Conservation (phyloP, 257 asterid genomes). For the Anisodus tanguticus region DNA sequence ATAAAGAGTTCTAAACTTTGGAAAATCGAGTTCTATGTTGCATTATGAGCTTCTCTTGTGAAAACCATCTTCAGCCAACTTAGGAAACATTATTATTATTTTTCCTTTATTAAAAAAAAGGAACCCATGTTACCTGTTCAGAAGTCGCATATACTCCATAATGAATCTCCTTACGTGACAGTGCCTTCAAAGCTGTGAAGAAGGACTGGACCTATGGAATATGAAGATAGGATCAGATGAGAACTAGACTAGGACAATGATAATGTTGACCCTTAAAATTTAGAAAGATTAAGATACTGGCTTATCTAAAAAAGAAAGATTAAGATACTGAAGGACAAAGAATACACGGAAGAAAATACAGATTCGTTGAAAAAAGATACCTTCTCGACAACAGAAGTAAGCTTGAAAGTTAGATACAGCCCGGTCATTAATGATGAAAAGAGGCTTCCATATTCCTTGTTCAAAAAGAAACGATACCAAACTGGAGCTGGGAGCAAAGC, state of each 20-base stretch:
- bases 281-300: background rate
- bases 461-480: slow-evolving; percentile 92
- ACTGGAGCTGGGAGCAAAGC: slow-evolving; percentile 90
- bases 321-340: slow-evolving; percentile 19
- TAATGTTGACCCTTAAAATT: background rate
- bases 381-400: slow-evolving; percentile 93
- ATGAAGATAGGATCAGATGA: slow-evolving; percentile 19
- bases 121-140: slow-evolving; percentile 63
- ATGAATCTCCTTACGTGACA: slow-evolving; percentile 74
- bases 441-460: slow-evolving; percentile 92
- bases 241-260: background rate
- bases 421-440: slow-evolving; percentile 90
- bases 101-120: background rate
- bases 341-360: slow-evolving; percentile 30
- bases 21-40: background rate
- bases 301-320: background rate
- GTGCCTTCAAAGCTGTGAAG: slow-evolving; percentile 66
- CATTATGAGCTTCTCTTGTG: slow-evolving; percentile 17
- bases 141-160: slow-evolving; percentile 86
- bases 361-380: slow-evolving; percentile 41
- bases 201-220: slow-evolving; percentile 68
- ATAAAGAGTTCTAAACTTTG: background rate
- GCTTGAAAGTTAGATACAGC: slow-evolving; percentile 84
- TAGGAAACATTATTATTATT: background rate
- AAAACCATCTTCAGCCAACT: slow-evolving; percentile 28